phyloP scores from a whole-genome alignment of 768 basidiomycete genomes.

The Albatrellus ellisii region DNA sequence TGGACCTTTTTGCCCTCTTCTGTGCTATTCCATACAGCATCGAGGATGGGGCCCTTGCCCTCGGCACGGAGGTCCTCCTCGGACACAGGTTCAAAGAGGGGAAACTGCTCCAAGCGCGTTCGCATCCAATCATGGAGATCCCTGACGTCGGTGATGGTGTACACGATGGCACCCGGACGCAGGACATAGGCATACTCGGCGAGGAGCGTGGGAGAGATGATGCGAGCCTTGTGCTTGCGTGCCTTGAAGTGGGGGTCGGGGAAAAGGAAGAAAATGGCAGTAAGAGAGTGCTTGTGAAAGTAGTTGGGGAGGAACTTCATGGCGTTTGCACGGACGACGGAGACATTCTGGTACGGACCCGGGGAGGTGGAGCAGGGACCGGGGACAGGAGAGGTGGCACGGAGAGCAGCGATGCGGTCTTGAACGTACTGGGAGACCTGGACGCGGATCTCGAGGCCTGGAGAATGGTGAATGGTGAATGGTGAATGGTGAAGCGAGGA shows the following conservation, averaged over 20 bases:
- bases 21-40: conserved; percentile 72
- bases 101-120: conserved; percentile 74
- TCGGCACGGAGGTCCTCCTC: conserved; percentile 64
- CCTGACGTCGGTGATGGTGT: conserved; percentile 94
- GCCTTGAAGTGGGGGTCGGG: conserved; percentile 98
- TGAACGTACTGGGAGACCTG: conserved; percentile 94
- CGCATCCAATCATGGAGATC: conserved; percentile 96
- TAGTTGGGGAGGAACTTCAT: conserved; percentile 99
- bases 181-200: conserved; percentile 96
- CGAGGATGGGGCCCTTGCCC: conserved; percentile 67
- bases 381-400: conserved; percentile 31
- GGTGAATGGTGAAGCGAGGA: background rate
- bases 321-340: conserved; percentile 88
- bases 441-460: conserved; percentile 95
- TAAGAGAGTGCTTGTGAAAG: conserved; percentile 81
- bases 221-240: conserved; percentile 97
- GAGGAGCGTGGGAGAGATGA: conserved; percentile 93
- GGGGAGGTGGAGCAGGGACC: conserved; percentile 14
- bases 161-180: conserved; percentile 86
- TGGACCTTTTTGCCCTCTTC: conserved; percentile 98
- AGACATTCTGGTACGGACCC: conserved; percentile 72
- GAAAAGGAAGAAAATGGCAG: conserved; percentile 94
- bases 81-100: conserved; percentile 71
- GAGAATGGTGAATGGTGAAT: background rate
- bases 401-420: conserved; percentile 87